A percentile compares a stretch with the other conserved stretches of the same genome.
Conservation (phyloP, 176 grass and related monocot species). For the Carex parvula region DNA sequence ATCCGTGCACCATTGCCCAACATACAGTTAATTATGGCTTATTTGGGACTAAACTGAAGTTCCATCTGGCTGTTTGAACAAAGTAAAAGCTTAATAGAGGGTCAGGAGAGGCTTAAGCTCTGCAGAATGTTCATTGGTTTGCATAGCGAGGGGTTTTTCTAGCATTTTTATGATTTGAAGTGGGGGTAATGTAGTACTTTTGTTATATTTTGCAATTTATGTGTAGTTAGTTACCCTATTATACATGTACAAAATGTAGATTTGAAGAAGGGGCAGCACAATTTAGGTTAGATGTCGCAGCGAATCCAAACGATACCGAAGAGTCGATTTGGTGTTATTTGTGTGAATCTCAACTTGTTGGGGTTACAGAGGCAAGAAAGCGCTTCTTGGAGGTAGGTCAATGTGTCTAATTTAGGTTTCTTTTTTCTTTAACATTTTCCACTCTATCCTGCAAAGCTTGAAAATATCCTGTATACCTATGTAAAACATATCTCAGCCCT, state of each 20-base stretch:
- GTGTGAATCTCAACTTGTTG: slow-evolving; percentile 66
- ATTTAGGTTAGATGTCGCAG: slow-evolving; percentile 75
- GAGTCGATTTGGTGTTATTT: slow-evolving; percentile 94
- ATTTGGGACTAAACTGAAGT: not conserved
- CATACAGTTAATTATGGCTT: not conserved
- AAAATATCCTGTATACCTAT: not conserved
- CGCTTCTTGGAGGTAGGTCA: slow-evolving; percentile 74
- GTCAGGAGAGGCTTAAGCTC: not conserved
- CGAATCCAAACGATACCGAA: slow-evolving; percentile 72
- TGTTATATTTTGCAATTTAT: not conserved
- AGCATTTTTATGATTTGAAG: not conserved
- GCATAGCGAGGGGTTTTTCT: not conserved
- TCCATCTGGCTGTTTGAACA: not conserved
- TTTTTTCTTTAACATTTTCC: not conserved
- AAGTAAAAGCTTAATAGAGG: not conserved
- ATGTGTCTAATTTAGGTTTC: not conserved
- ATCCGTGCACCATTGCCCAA: not conserved
- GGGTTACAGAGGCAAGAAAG: slow-evolving; percentile 54
- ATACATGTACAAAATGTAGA: slow-evolving; percentile 25
- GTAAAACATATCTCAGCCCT: not conserved
- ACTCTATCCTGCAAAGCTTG: not conserved
- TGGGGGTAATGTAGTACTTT: not conserved
- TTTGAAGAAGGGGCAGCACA: slow-evolving; percentile 84
- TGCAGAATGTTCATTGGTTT: not conserved
- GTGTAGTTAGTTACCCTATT: not conserved